Evolutionary conservation across 768 basidiomycete species (phyloP).

Genomic region (Lyophyllum decastes): DNA sequence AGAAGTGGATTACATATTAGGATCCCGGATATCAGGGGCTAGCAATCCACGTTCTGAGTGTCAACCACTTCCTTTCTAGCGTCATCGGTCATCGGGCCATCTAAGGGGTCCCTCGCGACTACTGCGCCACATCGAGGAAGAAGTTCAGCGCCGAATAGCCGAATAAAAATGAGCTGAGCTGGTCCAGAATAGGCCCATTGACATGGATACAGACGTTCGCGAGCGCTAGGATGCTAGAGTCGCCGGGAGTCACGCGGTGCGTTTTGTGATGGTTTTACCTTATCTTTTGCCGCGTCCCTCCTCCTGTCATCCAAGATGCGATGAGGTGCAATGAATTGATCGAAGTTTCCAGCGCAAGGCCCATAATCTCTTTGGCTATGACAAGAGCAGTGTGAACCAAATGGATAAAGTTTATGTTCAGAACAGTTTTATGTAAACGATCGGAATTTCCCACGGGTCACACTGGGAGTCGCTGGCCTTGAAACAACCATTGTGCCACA

Average conservation of each 20-base stretch:
- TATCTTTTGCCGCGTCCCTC: background rate
- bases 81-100: background rate
- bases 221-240: background rate
- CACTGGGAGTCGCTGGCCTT: background rate
- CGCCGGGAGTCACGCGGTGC: background rate
- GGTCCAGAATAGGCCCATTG: background rate
- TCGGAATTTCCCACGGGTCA: background rate
- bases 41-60: background rate
- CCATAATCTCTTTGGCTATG: background rate
- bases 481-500: too few species aligned
- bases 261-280: background rate
- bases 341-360: background rate
- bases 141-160: slow-evolving; percentile 2
- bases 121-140: slow-evolving; percentile 12
- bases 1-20: background rate
- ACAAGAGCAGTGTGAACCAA: background rate
- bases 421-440: background rate
- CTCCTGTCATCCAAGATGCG: background rate
- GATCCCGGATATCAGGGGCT: slow-evolving; percentile 2
- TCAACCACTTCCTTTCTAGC: background rate
- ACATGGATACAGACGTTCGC: background rate
- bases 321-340: background rate
- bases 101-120: background rate
- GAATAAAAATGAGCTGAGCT: background rate
- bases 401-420: background rate